phyloP scores from a whole-genome alignment of 306 rosid species.

The Astragalus glycyphyllos region DNA sequence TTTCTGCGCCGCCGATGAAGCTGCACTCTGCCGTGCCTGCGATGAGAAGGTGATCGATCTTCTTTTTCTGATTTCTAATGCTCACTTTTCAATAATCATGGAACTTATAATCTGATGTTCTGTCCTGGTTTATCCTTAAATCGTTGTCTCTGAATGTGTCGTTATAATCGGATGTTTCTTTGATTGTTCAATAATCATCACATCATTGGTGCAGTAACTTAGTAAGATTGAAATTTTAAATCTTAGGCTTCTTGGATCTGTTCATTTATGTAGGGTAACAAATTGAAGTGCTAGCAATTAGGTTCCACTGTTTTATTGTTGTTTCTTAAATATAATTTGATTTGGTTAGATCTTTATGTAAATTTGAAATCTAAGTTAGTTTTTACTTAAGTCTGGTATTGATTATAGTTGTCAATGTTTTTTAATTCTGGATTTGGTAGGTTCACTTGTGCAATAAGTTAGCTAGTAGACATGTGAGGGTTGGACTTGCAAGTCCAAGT shows the following conservation, averaged over 20 bases:
- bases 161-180: constrained; percentile 18
- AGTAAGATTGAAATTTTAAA: constrained; percentile 19
- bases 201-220: constrained; percentile 28
- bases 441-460: constrained; percentile 97
- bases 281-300: constrained; percentile 19
- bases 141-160: constrained; percentile 25
- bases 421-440: constrained; percentile 51
- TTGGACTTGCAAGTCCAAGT: constrained; percentile 95
- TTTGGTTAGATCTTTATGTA: not conserved
- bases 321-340: not conserved
- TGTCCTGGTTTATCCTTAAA: not conserved
- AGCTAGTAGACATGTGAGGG: constrained; percentile 95
- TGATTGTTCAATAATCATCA: constrained; percentile 23
- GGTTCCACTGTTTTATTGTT: not conserved
- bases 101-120: too few species aligned
- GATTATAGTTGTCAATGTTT: constrained; percentile 24
- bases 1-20: constrained; percentile 99
- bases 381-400: constrained; percentile 24
- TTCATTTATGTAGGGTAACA: constrained; percentile 3
- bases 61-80: not conserved
- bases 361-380: constrained; percentile 35
- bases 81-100: too few species aligned
- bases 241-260: not conserved
- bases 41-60: constrained; percentile 71
- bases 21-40: constrained; percentile 93